These are phyloP conservation scores for Mollisia scopiformis DNA, from an alignment of 2,329 filamentous ascomycete genomes.

Conservation along the genomic window DNA sequence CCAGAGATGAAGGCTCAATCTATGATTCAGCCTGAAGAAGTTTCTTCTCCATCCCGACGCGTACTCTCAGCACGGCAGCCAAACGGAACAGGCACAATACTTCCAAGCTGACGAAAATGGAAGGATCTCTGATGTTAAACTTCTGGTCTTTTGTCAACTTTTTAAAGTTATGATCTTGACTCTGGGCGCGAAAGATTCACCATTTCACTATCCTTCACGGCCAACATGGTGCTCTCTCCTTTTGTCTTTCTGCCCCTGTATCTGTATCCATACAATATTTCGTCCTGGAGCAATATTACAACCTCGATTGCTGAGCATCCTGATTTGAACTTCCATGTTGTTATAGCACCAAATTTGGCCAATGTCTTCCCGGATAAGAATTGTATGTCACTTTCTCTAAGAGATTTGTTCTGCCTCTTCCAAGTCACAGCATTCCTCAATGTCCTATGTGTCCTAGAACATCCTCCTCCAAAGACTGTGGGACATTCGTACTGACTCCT, in stretches of 20 bases:
- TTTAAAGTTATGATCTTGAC: neutral
- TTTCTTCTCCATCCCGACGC: constrained; percentile 1
- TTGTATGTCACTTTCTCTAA: no score
- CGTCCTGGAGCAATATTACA: constrained; percentile 27
- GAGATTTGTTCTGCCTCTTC: no score
- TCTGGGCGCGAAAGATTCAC: neutral
- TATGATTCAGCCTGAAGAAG: constrained; percentile 11
- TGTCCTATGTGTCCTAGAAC: no score
- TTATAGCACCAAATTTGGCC: constrained; percentile 25
- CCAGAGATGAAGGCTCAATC: neutral
- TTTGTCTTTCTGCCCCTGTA: constrained; percentile 30
- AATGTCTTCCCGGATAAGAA: constrained; percentile 26
- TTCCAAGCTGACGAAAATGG: neutral
- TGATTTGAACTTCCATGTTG: constrained; percentile 25
- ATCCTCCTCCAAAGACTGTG: no score
- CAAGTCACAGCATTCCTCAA: no score
- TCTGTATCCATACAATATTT: constrained; percentile 26
- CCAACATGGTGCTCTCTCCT: constrained; percentile 24
- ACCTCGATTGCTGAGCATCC: constrained; percentile 22
- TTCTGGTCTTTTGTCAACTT: neutral
- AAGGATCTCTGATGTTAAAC: neutral
- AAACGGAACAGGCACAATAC: neutral
- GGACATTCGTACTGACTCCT: no score
- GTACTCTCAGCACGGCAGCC: neutral
- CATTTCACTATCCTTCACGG: neutral